Conservation (phyloP, 768 basidiomycete species). For the Myochromella boudieri region DNA sequence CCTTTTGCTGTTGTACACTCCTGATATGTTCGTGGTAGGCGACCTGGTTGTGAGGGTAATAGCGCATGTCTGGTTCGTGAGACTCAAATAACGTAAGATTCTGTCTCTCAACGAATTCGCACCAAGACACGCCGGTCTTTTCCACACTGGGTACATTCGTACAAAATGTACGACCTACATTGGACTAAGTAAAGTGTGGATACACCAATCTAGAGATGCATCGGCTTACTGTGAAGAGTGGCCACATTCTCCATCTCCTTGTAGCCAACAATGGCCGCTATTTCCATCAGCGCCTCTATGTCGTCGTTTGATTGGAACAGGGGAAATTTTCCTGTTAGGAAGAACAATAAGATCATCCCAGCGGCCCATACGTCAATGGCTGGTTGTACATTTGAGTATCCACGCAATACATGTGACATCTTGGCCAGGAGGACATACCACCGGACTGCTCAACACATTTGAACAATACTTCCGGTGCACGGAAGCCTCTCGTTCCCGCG, state of each 20-base stretch:
- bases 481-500: constrained; percentile 95
- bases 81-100: constrained; percentile 70
- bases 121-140: constrained; percentile 70
- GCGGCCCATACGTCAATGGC: constrained; percentile 97
- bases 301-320: constrained; percentile 94
- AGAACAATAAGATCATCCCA: constrained; percentile 90
- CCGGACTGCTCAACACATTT: constrained; percentile 94
- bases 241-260: constrained; percentile 83
- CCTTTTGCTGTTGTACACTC: constrained; percentile 15
- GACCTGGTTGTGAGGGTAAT: constrained; percentile 51
- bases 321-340: constrained; percentile 90
- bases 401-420: neutral
- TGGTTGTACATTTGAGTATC: constrained; percentile 29
- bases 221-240: constrained; percentile 77
- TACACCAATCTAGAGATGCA: neutral
- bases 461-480: constrained; percentile 93
- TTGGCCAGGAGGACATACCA: constrained; percentile 49
- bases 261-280: constrained; percentile 83
- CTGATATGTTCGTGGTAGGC: constrained; percentile 22
- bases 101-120: constrained; percentile 69
- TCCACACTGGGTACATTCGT: constrained; percentile 85
- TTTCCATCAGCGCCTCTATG: constrained; percentile 93
- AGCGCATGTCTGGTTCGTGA: constrained; percentile 46
- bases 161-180: constrained; percentile 78
- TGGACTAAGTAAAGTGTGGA: neutral